Conservation (phyloP, 441 rosid species). For the Adansonia gregorii region DNA sequence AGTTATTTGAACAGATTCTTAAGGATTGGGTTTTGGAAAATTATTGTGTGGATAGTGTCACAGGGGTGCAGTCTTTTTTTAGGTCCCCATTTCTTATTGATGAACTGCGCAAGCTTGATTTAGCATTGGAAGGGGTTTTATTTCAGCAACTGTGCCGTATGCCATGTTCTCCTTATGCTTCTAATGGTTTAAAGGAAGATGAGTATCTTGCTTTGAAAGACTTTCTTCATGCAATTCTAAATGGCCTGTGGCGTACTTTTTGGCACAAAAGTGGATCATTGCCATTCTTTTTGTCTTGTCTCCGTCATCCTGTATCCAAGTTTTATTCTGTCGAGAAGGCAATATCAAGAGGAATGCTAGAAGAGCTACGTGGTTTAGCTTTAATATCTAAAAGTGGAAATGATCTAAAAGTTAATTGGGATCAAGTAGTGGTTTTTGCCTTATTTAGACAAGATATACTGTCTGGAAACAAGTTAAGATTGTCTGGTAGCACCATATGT, state of each 20-base stretch:
- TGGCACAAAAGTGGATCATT: constrained; percentile 56
- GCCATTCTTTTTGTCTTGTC: constrained; percentile 56
- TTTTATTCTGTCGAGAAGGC: constrained; percentile 59
- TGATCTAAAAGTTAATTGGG: constrained; percentile 53
- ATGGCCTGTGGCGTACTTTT: constrained; percentile 65
- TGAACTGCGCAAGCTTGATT: constrained; percentile 58
- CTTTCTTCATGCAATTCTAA: constrained; percentile 31
- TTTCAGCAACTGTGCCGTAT: constrained; percentile 66
- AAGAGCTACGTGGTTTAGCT: constrained; percentile 60
- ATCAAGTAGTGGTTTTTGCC: constrained; percentile 52
- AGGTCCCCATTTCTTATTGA: constrained; percentile 56
- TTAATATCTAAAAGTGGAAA: constrained; percentile 31
- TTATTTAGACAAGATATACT: constrained; percentile 51
- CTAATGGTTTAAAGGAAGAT: constrained; percentile 43
- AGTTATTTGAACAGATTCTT: constrained; percentile 44
- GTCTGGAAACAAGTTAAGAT: constrained; percentile 45
- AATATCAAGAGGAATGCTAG: constrained; percentile 55
- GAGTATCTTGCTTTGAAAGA: constrained; percentile 59
- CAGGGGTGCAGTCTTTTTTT: constrained; percentile 36
- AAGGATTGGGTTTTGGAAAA: constrained; percentile 57
- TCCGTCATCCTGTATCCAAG: constrained; percentile 54
- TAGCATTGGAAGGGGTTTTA: constrained; percentile 64
- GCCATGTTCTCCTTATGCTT: constrained; percentile 50
- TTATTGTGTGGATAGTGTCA: constrained; percentile 31
- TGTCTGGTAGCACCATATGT: constrained; percentile 52